Evolutionary conservation across 768 basidiomycete species (phyloP), one percentile per base, ranked within the genome.

Genomic region (Russula foetens): DNA sequence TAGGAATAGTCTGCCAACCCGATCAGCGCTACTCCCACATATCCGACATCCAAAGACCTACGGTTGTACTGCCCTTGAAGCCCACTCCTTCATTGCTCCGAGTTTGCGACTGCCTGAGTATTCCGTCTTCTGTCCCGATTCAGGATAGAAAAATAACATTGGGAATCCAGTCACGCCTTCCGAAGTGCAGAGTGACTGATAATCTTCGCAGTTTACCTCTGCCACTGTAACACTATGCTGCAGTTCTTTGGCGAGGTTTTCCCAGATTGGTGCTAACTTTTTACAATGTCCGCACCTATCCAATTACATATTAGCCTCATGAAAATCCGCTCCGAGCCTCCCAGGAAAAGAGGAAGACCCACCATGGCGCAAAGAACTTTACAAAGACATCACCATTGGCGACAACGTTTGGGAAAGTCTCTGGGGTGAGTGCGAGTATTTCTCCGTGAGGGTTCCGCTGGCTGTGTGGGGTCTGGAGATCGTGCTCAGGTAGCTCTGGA

Each of bases 281-380:
- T 97, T 95, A 81, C 96, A 99, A 73, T 98, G 95, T 4, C 90
- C 90, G 70, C 95, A 98, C 91, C 82, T 82, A 41, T 8, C 45
- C 48, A 21, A 49, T 51, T 35, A 29, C 23, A 7, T 12, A n/a
- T n/a, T n/a, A 41, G 28, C 6, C 4, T 33, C 31, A 26, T 60
- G 23, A 60, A 49, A 39, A 7, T n/a, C 39, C 21, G 17, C 7
- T 23, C 21, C n/a, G 21, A 28, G 7, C 23, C 50, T 23, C 39
- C 4, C 23, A 5, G 26, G 26, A 8, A 15, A 19, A 39, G 17
- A 24, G 19, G 33, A 45, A 7, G 12, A 69, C 71, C 33, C 68
- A 84, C 88, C 95, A 98, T 0, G 95, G 95, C 0, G 94, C 96
- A 70, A 81, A 98, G 76, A 90, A 98, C 69, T 88, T 87, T 71